phyloP scores from a whole-genome alignment of 352 stramenopile genomes.

The Pythium aquatile region DNA sequence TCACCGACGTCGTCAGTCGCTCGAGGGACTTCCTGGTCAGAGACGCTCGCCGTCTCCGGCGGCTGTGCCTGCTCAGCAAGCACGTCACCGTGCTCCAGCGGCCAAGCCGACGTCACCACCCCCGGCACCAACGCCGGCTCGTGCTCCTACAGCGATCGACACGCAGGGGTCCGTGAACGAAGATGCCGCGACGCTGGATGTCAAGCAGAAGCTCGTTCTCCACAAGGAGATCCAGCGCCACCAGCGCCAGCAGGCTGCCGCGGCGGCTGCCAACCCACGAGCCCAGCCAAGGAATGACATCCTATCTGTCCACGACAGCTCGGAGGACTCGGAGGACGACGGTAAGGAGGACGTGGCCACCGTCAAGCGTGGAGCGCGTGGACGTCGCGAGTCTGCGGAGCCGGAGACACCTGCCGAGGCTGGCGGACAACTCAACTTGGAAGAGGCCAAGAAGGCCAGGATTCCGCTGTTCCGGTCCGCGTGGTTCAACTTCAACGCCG shows the following conservation, averaged over 20 bases:
- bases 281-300: constrained; percentile 24
- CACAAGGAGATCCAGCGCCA: constrained; percentile 47
- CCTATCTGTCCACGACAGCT: constrained; percentile 20
- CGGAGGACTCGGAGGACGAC: constrained; percentile 24
- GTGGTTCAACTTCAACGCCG: constrained; percentile 59
- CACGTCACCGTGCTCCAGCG: neutral
- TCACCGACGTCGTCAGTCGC: constrained; percentile 11
- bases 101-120: constrained; percentile 21
- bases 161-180: constrained; percentile 37
- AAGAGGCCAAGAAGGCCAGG: constrained; percentile 69
- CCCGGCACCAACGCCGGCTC: constrained; percentile 17
- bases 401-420: constrained; percentile 43
- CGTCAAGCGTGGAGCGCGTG: constrained; percentile 37
- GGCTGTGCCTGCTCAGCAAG: neutral
- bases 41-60: neutral
- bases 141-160: constrained; percentile 3
- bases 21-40: neutral
- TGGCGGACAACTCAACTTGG: constrained; percentile 60
- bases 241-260: constrained; percentile 31
- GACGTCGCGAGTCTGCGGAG: constrained; percentile 39
- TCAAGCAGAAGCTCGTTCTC: constrained; percentile 55
- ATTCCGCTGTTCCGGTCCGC: constrained; percentile 69
- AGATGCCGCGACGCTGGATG: constrained; percentile 51
- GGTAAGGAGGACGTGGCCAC: constrained; percentile 43
- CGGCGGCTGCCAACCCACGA: constrained; percentile 29